Percentiles rank a stretch among this genome's conserved stretches.
Evolutionary conservation across 805 yeast genomes (phyloP).

Genomic region (Wickerhamiella sergipiensis): DNA sequence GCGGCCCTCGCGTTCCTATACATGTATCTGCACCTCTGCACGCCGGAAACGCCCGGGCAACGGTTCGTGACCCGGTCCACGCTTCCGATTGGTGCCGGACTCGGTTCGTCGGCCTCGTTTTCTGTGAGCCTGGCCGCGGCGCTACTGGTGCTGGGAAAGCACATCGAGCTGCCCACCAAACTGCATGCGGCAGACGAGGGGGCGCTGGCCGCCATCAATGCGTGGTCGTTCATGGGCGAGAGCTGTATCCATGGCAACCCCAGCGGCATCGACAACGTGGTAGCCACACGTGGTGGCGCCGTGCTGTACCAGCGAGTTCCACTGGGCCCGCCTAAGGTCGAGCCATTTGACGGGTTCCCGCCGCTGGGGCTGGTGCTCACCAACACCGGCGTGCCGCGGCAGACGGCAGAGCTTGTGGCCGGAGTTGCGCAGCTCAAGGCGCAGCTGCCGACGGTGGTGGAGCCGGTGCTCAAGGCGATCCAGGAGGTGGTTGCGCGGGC

Average conservation of each 20-base stretch:
- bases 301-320: constrained; percentile 61
- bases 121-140: constrained; percentile 77
- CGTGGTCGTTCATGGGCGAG: constrained; percentile 88
- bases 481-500: constrained; percentile 63
- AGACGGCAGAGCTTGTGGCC: constrained; percentile 73
- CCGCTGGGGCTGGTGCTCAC: constrained; percentile 61
- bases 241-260: constrained; percentile 94
- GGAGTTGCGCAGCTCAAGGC: constrained; percentile 47
- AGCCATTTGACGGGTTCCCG: constrained; percentile 61
- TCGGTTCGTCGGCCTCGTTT: constrained; percentile 87
- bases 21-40: constrained; percentile 48
- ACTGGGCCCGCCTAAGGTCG: constrained; percentile 41
- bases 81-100: constrained; percentile 90
- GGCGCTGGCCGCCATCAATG: constrained; percentile 40
- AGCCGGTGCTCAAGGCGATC: constrained; percentile 60
- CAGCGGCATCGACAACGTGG: constrained; percentile 92
- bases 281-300: constrained; percentile 93
- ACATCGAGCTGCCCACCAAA: constrained; percentile 30
- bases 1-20: constrained; percentile 80
- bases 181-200: constrained; percentile 10
- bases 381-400: constrained; percentile 75
- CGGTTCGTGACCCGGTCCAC: constrained; percentile 64
- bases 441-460: constrained; percentile 40
- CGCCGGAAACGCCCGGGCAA: constrained; percentile 33
- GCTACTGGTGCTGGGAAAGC: constrained; percentile 42